Conservation (phyloP, 208 protist genomes). For the Leishmania gerbilli region DNA sequence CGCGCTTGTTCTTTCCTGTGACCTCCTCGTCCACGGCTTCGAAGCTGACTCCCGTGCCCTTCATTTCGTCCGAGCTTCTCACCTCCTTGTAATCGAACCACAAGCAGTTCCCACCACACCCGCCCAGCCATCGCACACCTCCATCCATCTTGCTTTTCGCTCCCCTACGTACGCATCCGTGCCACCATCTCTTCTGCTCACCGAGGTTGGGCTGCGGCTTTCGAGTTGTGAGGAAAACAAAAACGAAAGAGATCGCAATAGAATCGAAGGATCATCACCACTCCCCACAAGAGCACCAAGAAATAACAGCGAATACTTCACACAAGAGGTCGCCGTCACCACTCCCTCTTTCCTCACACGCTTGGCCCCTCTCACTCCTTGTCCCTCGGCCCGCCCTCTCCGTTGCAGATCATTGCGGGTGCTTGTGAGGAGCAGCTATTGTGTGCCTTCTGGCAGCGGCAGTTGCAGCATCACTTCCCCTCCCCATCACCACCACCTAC, state of each 20-base stretch:
- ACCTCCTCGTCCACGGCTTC: no score
- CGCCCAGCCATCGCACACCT: not conserved
- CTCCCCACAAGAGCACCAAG: not conserved
- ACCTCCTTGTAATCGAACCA: not conserved
- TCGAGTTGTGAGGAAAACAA: not conserved
- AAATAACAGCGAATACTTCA: not conserved
- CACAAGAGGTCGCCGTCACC: not conserved
- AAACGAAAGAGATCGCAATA: not conserved
- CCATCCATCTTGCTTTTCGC: not conserved
- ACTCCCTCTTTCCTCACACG: not conserved
- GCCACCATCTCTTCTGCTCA: not conserved
- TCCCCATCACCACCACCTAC: not conserved
- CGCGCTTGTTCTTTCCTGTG: not conserved
- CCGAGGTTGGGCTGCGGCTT: not conserved
- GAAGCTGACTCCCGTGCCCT: no score
- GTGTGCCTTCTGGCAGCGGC: not conserved
- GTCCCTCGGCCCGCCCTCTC: not conserved
- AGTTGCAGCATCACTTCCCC: not conserved
- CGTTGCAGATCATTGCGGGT: not conserved
- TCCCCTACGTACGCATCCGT: not conserved
- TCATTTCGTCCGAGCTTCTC: not conserved
- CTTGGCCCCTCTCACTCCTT: not conserved
- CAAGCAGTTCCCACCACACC: not conserved
- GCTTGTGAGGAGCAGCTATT: not conserved
- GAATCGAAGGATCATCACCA: not conserved